Percentiles rank a stretch among this genome's conserved stretches.
Conservation (phyloP, 495 filamentous ascomycete species). For the Cairneyella variabilis region DNA sequence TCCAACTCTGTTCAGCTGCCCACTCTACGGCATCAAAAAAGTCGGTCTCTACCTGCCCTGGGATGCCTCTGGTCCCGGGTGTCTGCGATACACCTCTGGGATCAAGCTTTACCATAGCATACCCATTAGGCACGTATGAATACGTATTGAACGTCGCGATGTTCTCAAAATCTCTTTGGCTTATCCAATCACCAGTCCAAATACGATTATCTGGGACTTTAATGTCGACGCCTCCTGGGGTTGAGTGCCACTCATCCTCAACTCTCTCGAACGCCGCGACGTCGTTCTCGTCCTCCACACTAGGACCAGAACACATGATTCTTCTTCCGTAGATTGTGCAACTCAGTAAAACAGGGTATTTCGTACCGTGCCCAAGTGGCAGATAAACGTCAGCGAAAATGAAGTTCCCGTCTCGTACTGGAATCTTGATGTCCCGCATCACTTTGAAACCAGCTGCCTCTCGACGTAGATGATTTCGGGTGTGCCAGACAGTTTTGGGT, state of each 20-base stretch:
- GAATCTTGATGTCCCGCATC: slow-evolving; percentile 2
- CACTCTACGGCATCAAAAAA: slow-evolving; percentile 15
- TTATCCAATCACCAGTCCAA: neutral
- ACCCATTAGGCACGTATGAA: slow-evolving; percentile 8
- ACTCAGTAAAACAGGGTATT: slow-evolving; percentile 4
- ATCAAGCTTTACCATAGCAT: slow-evolving; percentile 12
- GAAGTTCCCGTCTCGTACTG: slow-evolving; percentile 1
- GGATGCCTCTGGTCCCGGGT: slow-evolving; percentile 7
- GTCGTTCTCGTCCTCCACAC: neutral
- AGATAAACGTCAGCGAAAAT: slow-evolving; percentile 4
- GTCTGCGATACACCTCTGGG: slow-evolving; percentile 10
- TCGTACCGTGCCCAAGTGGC: slow-evolving; percentile 2
- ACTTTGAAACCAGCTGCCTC: slow-evolving; percentile 7
- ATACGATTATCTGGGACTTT: neutral
- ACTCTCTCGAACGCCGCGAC: slow-evolving; percentile 6
- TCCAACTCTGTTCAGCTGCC: slow-evolving; percentile 11
- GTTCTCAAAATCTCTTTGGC: slow-evolving; percentile 8
- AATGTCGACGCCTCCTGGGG: neutral
- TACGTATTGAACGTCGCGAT: slow-evolving; percentile 8
- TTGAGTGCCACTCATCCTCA: slow-evolving; percentile 10
- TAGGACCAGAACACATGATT: slow-evolving; percentile 1
- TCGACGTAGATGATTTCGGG: slow-evolving; percentile 6
- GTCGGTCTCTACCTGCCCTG: neutral
- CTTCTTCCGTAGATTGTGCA: slow-evolving; percentile 8
- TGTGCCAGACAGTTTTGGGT: slow-evolving; percentile 2